These are phyloP conservation scores for Polyporus arcularius DNA, from an alignment of 768 basidiomycete genomes.

Conservation along the genomic window DNA sequence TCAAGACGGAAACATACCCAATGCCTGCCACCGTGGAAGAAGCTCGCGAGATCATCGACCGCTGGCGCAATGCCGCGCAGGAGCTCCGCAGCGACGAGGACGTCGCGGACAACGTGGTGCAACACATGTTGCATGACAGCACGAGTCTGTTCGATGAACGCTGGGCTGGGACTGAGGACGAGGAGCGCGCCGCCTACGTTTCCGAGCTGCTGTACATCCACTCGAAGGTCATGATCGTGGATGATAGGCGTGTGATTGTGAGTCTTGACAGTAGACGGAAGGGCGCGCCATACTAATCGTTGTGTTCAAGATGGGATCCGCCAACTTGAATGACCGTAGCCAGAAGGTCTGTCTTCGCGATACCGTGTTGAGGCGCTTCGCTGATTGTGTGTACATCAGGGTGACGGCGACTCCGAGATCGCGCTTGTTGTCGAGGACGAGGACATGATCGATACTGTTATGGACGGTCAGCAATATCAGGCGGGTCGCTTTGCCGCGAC, in stretches of 20 bases:
- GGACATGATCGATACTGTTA: constrained; percentile 70
- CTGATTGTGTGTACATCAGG: constrained; percentile 40
- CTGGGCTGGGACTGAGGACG: constrained; percentile 83
- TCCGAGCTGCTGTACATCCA: constrained; percentile 85
- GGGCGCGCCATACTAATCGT: neutral
- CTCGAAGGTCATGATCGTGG: constrained; percentile 92
- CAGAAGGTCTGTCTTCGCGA: constrained; percentile 52
- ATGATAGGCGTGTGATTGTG: constrained; percentile 87
- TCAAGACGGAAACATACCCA: constrained; percentile 60
- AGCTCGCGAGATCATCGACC: constrained; percentile 64
- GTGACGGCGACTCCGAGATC: constrained; percentile 95
- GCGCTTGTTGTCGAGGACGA: constrained; percentile 89
- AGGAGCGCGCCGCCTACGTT: constrained; percentile 80
- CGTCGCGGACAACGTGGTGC: constrained; percentile 77
- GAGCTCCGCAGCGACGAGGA: constrained; percentile 55
- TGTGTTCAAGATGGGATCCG: constrained; percentile 76
- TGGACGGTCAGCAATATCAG: constrained; percentile 75
- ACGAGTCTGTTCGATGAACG: constrained; percentile 69
- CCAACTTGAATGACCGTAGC: constrained; percentile 88
- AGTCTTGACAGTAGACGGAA: constrained; percentile 30
- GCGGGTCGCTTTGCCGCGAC: constrained; percentile 83
- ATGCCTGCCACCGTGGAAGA: constrained; percentile 69
- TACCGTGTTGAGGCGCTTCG: neutral
- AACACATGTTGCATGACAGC: constrained; percentile 71
- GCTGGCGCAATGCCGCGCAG: constrained; percentile 70